phyloP scores from a whole-genome alignment of 1,284 basidiomycete species.

The Lignosus rhinocerotis region DNA sequence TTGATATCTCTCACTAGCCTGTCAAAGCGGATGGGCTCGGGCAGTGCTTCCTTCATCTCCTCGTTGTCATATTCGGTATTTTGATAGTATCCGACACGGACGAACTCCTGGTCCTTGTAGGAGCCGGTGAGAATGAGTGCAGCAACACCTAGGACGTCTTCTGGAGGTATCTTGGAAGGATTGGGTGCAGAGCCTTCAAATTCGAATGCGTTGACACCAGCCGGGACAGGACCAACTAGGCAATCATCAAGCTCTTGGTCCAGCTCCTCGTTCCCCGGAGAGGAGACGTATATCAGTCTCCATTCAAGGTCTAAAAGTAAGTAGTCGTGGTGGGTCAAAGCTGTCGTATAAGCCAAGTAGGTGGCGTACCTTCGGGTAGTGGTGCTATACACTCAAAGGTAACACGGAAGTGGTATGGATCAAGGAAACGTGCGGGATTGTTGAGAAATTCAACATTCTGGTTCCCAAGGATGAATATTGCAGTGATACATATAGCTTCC shows the following conservation, averaged over 20 bases:
- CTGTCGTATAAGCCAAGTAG: not conserved
- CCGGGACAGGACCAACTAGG: constrained; percentile 94
- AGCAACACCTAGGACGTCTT: constrained; percentile 88
- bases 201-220: constrained; percentile 95
- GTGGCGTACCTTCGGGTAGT: constrained; percentile 77
- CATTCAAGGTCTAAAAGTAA: constrained; percentile 84
- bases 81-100: constrained; percentile 98
- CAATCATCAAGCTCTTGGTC: constrained; percentile 97
- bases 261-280: constrained; percentile 86
- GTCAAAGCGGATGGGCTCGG: constrained; percentile 72
- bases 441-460: constrained; percentile 88
- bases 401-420: constrained; percentile 92
- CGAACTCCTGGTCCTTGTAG: constrained; percentile 95
- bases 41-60: constrained; percentile 79
- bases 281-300: constrained; percentile 96
- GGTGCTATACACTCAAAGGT: constrained; percentile 97
- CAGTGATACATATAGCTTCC: too few species aligned
- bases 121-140: constrained; percentile 91
- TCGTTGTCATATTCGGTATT: constrained; percentile 98
- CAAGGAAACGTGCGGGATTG: constrained; percentile 90
- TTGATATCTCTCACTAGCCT: constrained; percentile 86
- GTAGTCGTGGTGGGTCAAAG: not conserved
- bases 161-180: constrained; percentile 73
- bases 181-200: constrained; percentile 83
- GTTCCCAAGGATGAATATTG: not conserved